phyloP scores from a whole-genome alignment of 2,329 filamentous ascomycete genomes.

The Xylariaceae sp. region DNA sequence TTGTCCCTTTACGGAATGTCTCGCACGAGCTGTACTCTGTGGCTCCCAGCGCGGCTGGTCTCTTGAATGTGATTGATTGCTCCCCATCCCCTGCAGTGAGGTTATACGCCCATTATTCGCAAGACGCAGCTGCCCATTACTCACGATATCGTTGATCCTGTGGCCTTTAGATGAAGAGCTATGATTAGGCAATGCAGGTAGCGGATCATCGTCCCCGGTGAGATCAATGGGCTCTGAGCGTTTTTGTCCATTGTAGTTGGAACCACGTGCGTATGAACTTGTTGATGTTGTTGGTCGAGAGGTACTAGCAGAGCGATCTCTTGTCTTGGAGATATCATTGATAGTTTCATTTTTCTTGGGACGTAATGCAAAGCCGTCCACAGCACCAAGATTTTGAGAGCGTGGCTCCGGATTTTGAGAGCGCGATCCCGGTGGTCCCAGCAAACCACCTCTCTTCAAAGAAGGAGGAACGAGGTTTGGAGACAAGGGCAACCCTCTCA shows the following conservation, averaged over 20 bases:
- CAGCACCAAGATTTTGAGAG: constrained; percentile 16
- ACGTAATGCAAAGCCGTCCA: constrained; percentile 25
- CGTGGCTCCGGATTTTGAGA: constrained; percentile 13
- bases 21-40: too few relatives aligned
- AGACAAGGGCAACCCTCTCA: constrained; percentile 4
- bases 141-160: constrained; percentile 3
- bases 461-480: constrained; percentile 10
- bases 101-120: too few relatives aligned
- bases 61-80: too few relatives aligned
- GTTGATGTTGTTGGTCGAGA: constrained; percentile 3
- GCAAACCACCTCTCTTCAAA: constrained; percentile 12
- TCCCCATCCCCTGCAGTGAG: too few relatives aligned
- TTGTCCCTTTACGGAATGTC: too few relatives aligned
- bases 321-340: too few relatives aligned
- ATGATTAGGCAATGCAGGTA: neutral
- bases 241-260: constrained; percentile 1
- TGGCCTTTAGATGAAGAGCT: neutral
- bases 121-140: too few relatives aligned
- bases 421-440: neutral
- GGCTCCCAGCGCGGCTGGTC: too few relatives aligned
- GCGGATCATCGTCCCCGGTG: constrained; percentile 18
- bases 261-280: constrained; percentile 2
- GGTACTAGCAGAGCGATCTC: constrained; percentile 4
- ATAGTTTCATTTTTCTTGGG: constrained; percentile 18
- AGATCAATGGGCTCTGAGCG: constrained; percentile 14